phyloP scores from a whole-genome alignment of 2,329 filamentous ascomycete genomes.

The Coniochaeta ligniaria region DNA sequence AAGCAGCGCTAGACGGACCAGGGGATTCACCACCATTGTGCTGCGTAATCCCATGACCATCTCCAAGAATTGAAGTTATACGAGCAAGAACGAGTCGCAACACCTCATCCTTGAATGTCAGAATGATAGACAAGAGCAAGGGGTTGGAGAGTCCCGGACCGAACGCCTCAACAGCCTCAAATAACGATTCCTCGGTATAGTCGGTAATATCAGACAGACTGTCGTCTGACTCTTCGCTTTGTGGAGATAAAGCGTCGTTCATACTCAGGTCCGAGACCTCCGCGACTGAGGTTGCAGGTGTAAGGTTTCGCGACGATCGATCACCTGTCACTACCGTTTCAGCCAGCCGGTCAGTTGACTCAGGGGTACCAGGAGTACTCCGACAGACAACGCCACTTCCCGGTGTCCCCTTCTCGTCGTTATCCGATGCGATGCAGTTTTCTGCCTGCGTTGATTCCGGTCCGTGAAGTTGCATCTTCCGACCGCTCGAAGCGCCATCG shows the following conservation, averaged over 20 bases:
- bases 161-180: not conserved
- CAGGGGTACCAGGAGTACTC: not conserved
- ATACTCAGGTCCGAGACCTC: not conserved
- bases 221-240: not conserved
- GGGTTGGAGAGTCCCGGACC: not conserved
- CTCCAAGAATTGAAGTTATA: not conserved
- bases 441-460: not conserved
- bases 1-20: not conserved
- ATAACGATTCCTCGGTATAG: constrained; percentile 1
- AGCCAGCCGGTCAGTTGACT: not conserved
- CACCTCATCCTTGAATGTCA: not conserved
- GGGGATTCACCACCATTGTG: not conserved
- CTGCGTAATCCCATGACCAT: not conserved
- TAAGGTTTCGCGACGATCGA: not conserved
- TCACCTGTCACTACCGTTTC: not conserved
- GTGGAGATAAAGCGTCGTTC: not conserved
- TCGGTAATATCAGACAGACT: not conserved
- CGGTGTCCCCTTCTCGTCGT: not conserved
- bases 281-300: not conserved
- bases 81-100: not conserved
- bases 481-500: not conserved
- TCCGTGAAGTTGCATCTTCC: not conserved
- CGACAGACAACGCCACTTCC: not conserved
- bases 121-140: not conserved
- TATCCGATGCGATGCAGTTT: not conserved